phyloP scores from a whole-genome alignment of 257 asterid species.

The Solanum arcanum region DNA sequence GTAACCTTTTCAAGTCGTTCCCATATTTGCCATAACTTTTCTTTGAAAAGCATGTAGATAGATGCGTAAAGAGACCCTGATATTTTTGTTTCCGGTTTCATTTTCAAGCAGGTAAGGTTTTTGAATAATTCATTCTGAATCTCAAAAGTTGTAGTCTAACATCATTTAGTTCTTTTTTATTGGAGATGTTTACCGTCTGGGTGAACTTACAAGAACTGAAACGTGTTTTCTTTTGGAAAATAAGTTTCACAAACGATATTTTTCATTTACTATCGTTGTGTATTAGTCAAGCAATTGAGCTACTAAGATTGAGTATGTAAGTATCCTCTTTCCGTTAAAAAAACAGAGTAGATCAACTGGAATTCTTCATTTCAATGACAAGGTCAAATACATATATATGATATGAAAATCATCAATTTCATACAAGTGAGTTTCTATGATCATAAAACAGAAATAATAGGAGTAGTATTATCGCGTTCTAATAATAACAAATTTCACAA shows the following conservation, averaged over 20 bases:
- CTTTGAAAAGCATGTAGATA: slow-evolving; percentile 7
- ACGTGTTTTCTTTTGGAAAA: no score
- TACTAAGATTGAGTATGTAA: not conserved
- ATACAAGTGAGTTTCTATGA: not conserved
- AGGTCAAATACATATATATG: not conserved
- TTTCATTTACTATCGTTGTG: not conserved
- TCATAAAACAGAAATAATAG: not conserved
- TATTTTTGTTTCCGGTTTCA: not conserved
- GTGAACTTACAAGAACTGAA: not conserved
- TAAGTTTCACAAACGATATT: not conserved
- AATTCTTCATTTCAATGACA: not conserved
- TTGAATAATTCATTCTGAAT: not conserved
- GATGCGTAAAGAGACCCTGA: not conserved
- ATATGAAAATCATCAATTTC: not conserved
- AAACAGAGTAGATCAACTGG: not conserved
- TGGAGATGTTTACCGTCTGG: not conserved
- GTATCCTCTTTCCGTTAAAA: not conserved
- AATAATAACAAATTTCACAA: not conserved
- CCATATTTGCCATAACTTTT: not conserved
- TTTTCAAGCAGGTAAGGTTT: not conserved
- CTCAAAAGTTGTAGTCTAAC: not conserved
- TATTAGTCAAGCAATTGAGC: not conserved
- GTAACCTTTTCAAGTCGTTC: not conserved
- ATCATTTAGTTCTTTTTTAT: not conserved
- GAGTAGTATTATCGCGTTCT: not conserved